Percentiles rank a stretch among this genome's conserved stretches.
Conservation (phyloP, 1,139 yeast genomes). For the Yamadazyma dendronema region DNA sequence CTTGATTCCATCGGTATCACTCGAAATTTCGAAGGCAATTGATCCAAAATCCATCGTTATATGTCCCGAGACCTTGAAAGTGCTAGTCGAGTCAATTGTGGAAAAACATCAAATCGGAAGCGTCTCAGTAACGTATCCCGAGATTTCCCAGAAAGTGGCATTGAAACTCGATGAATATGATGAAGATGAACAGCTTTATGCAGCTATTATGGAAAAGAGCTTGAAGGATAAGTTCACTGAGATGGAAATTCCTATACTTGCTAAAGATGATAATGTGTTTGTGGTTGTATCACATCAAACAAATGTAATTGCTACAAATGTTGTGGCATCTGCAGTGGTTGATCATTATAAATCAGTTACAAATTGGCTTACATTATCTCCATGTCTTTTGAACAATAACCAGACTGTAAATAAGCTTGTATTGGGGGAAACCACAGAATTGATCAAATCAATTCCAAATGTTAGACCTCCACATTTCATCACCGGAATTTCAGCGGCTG, state of each 20-base stretch:
- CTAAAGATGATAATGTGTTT: constrained; percentile 13
- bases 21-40: constrained; percentile 9
- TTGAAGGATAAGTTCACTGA: constrained; percentile 23
- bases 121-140: constrained; percentile 23
- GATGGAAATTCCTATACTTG: constrained; percentile 24
- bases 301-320: constrained; percentile 30
- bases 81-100: constrained; percentile 22
- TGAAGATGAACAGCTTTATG: constrained; percentile 56
- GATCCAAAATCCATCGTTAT: constrained; percentile 19
- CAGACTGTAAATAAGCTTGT: constrained; percentile 28
- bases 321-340: constrained; percentile 25
- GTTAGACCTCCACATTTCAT: constrained; percentile 56
- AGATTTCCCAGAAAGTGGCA: constrained; percentile 10
- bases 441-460: constrained; percentile 24
- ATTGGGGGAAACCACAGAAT: constrained; percentile 17
- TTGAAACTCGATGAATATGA: constrained; percentile 35
- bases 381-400: constrained; percentile 32
- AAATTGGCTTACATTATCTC: constrained; percentile 34
- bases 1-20: constrained; percentile 18
- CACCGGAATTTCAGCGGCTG: constrained; percentile 50
- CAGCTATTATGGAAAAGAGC: constrained; percentile 26
- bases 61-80: constrained; percentile 28
- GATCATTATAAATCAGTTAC: constrained; percentile 7
- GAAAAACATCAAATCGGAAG: constrained; percentile 20
- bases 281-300: constrained; percentile 34